Conservation (phyloP, 116 monocot species). For the Iris pallida region DNA sequence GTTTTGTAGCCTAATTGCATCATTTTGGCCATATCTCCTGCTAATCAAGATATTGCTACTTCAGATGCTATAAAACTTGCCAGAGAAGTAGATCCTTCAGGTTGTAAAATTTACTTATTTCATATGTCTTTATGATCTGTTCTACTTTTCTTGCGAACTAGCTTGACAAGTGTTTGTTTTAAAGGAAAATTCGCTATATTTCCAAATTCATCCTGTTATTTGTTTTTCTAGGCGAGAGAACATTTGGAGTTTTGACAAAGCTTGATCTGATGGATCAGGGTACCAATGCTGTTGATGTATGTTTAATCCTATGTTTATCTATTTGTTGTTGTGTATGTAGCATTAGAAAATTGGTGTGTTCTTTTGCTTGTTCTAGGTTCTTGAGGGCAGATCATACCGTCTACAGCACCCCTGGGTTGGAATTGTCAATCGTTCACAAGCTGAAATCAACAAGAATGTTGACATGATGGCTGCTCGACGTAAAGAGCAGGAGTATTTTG, state of each 20-base stretch:
- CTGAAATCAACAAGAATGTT: conserved; percentile 94
- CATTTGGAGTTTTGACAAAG: conserved; percentile 94
- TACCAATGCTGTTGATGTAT: conserved; percentile 92
- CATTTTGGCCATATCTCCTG: conserved; percentile 73
- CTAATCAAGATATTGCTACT: conserved; percentile 95
- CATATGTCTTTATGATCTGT: background rate
- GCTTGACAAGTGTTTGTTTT: no score
- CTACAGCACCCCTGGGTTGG: conserved; percentile 96
- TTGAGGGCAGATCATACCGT: conserved; percentile 85
- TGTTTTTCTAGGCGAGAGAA: conserved; percentile 70
- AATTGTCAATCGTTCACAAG: conserved; percentile 91
- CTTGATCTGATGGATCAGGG: conserved; percentile 98
- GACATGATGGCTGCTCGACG: conserved; percentile 86
- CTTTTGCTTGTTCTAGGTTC: conserved; percentile 37
- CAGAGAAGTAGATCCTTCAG: conserved; percentile 85
- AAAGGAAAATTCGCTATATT: no score
- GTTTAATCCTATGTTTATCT: conserved; percentile 3
- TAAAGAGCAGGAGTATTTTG: conserved; percentile 87
- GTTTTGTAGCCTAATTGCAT: conserved; percentile 74
- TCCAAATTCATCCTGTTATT: background rate
- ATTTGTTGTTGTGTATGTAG: background rate
- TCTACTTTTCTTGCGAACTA: background rate
- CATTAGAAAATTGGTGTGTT: background rate
- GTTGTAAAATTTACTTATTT: conserved; percentile 24
- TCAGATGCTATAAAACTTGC: conserved; percentile 94